Evolutionary conservation across 2,329 filamentous ascomycete species (phyloP), one percentile per base, ranked within the genome.

Genomic region (Acrocalymma vagum): DNA sequence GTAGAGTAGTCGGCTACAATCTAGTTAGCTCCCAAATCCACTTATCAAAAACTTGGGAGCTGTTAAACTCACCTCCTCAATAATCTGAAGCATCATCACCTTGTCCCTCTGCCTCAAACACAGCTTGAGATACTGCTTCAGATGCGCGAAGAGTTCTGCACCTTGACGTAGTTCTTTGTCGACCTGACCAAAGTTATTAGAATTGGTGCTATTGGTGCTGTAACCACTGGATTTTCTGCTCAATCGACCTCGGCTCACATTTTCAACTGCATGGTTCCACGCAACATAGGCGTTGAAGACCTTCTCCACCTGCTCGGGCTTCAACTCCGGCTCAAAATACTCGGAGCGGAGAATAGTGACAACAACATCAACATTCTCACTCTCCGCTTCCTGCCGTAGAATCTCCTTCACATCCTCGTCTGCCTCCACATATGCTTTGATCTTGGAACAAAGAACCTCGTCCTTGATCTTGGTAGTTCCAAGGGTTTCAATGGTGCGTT

Each of bases 271-370:
- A 59, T 87, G 90, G 70, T 95, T 95, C 84, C 95, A 99, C 2
- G 93, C 93, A 29, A 96, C 91, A 62, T 95, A 97, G 18, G 91
- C 90, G 65, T 97, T 97, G 76, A 90, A 96, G 1, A 96, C 82
- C 50, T 86, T 86, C 45, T 86, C 88, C 27, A 95, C 85, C 69
- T 97, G 91, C 42, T 87, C 81, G 0, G 85, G 71, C 1, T 78
- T 84, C 20, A 97, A 78, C 20, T 86, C 77, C 0, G 90, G 89
- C 33, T 84, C 72, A 26, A 96, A 78, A 26, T 85, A 74, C 9
- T 95, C 90, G 1, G 90, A 92, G 40, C 90, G 82, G 40, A 97
- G 72, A 37, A 97, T 86, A 4, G 86, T 86, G 16, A 97, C 90
- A 24, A 99, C 82, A 15, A 97, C 73, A 62, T 99, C 94, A 27